Percentiles rank a stretch among this genome's conserved stretches.
These are phyloP conservation scores for Candida methanosorbosa DNA, from an alignment of 805 yeast genomes.

Conservation along the genomic window DNA sequence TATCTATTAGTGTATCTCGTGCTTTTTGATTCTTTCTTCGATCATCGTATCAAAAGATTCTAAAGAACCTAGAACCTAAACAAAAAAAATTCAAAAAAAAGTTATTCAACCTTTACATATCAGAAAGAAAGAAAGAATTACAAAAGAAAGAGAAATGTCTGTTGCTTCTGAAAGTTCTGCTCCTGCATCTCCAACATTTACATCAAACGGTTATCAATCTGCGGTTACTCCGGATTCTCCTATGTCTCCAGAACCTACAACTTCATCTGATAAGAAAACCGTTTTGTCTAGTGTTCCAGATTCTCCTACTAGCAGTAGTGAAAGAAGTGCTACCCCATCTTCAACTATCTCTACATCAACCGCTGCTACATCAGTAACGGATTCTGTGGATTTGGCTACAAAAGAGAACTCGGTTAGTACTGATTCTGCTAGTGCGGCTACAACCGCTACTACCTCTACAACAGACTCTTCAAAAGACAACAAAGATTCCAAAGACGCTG, in stretches of 20 bases:
- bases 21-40: neutral
- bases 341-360: constrained; percentile 29
- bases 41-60: neutral
- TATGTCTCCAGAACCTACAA: neutral
- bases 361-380: constrained; percentile 20
- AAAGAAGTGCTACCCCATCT: constrained; percentile 32
- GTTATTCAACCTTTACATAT: neutral
- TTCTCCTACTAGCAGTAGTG: constrained; percentile 23
- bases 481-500: constrained; percentile 1
- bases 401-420: constrained; percentile 2
- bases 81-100: neutral
- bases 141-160: constrained; percentile 1
- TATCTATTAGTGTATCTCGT: neutral
- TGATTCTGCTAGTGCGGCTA: constrained; percentile 2
- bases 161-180: constrained; percentile 3
- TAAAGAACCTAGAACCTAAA: no score
- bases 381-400: constrained; percentile 9
- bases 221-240: constrained; percentile 2
- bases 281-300: constrained; percentile 13
- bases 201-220: neutral
- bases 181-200: constrained; percentile 2
- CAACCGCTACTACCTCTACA: constrained; percentile 8
- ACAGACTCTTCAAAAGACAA: neutral
- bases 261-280: constrained; percentile 3
- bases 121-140: neutral